phyloP scores from a whole-genome alignment of 768 basidiomycete genomes.

The Phaeotremella skinneri region DNA sequence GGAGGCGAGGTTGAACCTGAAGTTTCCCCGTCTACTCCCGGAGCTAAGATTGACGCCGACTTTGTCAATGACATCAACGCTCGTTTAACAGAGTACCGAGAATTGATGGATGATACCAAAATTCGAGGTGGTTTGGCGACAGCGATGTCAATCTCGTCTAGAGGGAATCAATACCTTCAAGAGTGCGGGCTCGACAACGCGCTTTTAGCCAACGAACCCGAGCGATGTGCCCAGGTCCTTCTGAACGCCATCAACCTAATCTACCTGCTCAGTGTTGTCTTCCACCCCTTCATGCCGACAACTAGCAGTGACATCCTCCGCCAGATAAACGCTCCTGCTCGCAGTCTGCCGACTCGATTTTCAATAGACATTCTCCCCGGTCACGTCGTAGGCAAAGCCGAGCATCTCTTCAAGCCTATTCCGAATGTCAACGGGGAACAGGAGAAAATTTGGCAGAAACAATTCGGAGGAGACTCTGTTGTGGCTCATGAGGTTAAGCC shows the following conservation, averaged over 20 bases:
- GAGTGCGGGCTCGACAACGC: conserved; percentile 86
- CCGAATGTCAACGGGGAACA: conserved; percentile 60
- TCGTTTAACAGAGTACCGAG: conserved; percentile 73
- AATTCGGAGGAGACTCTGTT: conserved; percentile 67
- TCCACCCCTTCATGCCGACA: conserved; percentile 95
- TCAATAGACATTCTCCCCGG: conserved; percentile 80
- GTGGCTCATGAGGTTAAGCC: conserved; percentile 37
- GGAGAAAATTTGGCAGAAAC: conserved; percentile 71
- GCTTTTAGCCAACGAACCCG: conserved; percentile 73
- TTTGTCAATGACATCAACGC: conserved; percentile 79
- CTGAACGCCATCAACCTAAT: conserved; percentile 89
- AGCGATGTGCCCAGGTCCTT: conserved; percentile 84
- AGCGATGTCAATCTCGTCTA: conserved; percentile 82
- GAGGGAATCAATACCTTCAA: conserved; percentile 93
- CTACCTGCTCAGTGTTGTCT: conserved; percentile 76
- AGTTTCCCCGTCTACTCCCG: conserved; percentile 55
- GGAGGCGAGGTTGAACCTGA: conserved; percentile 66
- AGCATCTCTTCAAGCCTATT: conserved; percentile 88
- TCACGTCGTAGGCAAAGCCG: conserved; percentile 79
- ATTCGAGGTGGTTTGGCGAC: conserved; percentile 80
- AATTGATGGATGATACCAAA: conserved; percentile 87
- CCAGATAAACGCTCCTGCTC: conserved; percentile 86
- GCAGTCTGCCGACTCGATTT: conserved; percentile 69
- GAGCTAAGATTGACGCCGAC: conserved; percentile 56
- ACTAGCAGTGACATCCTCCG: conserved; percentile 74